Evolutionary conservation across 2,329 filamentous ascomycete species (phyloP), one percentile per base, ranked within the genome.

Genomic region (Helminthosporium solani): DNA sequence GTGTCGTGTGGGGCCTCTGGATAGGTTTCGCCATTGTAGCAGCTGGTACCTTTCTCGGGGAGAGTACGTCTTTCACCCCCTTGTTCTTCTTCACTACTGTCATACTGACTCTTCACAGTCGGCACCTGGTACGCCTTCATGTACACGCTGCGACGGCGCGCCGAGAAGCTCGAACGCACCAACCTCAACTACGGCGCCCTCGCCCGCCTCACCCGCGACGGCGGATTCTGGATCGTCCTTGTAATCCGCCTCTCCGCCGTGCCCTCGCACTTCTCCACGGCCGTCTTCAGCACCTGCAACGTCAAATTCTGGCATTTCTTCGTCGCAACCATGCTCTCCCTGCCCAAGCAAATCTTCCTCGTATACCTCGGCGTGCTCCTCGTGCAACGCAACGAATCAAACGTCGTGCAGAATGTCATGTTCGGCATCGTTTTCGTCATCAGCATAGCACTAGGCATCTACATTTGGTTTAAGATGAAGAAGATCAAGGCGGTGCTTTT

Each of bases 121-220:
- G 63, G 64, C 41, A 68, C 63, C 20, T 68, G 66, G 66, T 67
- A 63, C 42, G 63, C 63, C 7, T 68, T 68, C 54, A 67, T 65
- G 33, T 52, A 67, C 36, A 36, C 57, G 3, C 60, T 68, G 40
- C 60, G 66, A 12, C 46, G 54, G 34, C 61, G 58, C 45, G 63
- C 62, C n/a, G 20, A 53, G 4, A 65, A 65, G 20, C 55, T 68
- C 31, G 66, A 68, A 45, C 60, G 63, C 35, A 65, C 63, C 12
- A 68, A 68, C 34, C 58, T 68, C 28, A 67, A 67, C 46, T 68
- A 67, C 40, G 66, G 66, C 23, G 64, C 64, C 18, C 56, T 68
- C 54, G 66, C 66, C 12, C 61, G 66, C 43, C 47, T 68, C 7
- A 67, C 63, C 3, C 58, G 66, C 33, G 66, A 68, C 36, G 62